Conservation (phyloP, 768 basidiomycete species). For the Sporobolomyces phaffii region DNA sequence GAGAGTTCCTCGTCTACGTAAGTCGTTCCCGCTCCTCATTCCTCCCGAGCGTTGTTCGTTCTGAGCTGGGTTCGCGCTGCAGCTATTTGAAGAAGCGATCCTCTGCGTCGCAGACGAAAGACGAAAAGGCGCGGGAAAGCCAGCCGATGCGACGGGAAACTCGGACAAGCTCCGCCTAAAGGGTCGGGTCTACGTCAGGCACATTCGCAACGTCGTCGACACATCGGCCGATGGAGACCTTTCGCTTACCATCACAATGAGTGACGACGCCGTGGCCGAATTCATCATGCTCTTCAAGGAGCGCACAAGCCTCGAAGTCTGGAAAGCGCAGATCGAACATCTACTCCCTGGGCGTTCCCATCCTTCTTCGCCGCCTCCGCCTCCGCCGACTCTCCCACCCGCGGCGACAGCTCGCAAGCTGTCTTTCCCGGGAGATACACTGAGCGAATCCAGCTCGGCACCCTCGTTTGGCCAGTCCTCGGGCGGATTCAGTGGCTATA, state of each 20-base stretch:
- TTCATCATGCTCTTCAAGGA: slow-evolving; percentile 96
- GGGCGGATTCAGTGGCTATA: slow-evolving; percentile 25
- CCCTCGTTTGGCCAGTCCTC: slow-evolving; percentile 14
- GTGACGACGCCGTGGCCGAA: slow-evolving; percentile 83
- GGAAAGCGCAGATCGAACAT: slow-evolving; percentile 74
- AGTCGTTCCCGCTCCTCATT: not conserved
- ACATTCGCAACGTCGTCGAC: slow-evolving; percentile 82
- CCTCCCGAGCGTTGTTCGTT: not conserved
- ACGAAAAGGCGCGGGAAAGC: slow-evolving; percentile 69
- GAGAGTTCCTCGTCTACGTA: slow-evolving; percentile 79
- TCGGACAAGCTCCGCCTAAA: slow-evolving; percentile 76
- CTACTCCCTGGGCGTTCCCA: slow-evolving; percentile 54
- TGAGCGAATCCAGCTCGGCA: slow-evolving; percentile 14
- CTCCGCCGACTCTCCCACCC: not conserved
- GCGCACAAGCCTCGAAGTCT: slow-evolving; percentile 75
- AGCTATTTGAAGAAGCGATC: slow-evolving; percentile 94
- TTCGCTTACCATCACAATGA: slow-evolving; percentile 92
- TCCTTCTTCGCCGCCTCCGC: not conserved
- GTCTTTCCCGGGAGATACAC: not conserved
- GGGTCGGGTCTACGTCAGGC: slow-evolving; percentile 89
- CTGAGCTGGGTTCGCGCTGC: not conserved
- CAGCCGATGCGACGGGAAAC: slow-evolving; percentile 57
- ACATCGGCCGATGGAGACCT: slow-evolving; percentile 65
- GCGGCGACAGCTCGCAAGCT: not conserved
- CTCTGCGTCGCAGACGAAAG: slow-evolving; percentile 97